A percentile compares a stretch with the other conserved stretches of the same genome.
Conservation (phyloP, 2,329 filamentous ascomycete species). For the Pseudogymnoascus sp. region DNA sequence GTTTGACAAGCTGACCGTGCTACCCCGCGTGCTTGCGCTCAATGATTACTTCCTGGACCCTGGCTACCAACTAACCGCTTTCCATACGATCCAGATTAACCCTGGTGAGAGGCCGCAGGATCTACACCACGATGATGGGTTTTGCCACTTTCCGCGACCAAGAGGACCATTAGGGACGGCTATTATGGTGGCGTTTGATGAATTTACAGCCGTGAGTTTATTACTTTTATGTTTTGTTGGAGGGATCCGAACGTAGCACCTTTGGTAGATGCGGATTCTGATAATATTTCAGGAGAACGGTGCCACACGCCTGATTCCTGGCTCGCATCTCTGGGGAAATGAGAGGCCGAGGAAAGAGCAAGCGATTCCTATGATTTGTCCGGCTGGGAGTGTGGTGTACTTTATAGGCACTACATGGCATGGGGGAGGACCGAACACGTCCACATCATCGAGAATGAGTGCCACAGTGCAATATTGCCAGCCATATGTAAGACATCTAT, state of each 20-base stretch:
- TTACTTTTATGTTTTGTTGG: background rate
- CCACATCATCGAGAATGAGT: constrained; percentile 18
- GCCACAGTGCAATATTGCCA: constrained; percentile 28
- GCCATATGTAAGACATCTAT: constrained; percentile 15
- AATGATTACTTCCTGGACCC: constrained; percentile 35
- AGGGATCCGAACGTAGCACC: background rate
- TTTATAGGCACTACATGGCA: constrained; percentile 28
- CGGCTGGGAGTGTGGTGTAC: constrained; percentile 25
- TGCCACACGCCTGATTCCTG: constrained; percentile 26
- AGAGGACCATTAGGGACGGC: constrained; percentile 27
- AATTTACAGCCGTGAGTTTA: constrained; percentile 21
- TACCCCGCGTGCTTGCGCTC: constrained; percentile 32
- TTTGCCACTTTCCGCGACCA: constrained; percentile 25
- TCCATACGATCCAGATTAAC: constrained; percentile 34
- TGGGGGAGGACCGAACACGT: constrained; percentile 24
- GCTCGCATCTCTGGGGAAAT: constrained; percentile 27
- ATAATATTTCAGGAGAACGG: constrained; percentile 18
- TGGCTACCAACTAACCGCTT: constrained; percentile 31
- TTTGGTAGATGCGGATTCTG: background rate
- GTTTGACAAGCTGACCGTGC: constrained; percentile 33
- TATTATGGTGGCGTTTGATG: constrained; percentile 27
- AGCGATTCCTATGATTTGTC: constrained; percentile 26
- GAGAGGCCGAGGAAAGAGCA: constrained; percentile 21
- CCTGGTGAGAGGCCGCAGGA: constrained; percentile 30
- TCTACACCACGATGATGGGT: constrained; percentile 32